Evolutionary conservation across 208 protist species (phyloP), one percentile per base, ranked within the genome.

Genomic region (Trypanosoma platydactyli): DNA sequence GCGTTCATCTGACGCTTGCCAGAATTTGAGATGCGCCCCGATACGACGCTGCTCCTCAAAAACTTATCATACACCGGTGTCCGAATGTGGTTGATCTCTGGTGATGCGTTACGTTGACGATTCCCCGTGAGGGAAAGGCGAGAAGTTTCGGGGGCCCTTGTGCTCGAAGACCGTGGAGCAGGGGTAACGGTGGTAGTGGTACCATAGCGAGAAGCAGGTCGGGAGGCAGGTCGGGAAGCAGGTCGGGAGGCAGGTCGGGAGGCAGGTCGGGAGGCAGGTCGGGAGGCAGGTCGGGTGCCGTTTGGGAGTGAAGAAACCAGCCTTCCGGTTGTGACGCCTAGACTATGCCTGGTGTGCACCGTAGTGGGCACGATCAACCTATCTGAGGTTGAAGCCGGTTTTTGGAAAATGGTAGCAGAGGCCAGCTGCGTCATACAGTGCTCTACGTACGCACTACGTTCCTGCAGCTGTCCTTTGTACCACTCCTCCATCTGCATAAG

Each of bases 391-490:
- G 35, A 6, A 25, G 44, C 18, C 4, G 53, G 20, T 11, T 5
- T 18, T 53, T 70, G 64, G 25, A 53, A n/a, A 49, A 15, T 44
- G 45, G 66, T 62, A 29, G 50, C 56, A 16, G 71, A 58, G 1
- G 70, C 68, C 49, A 92, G 38, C 20, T 68, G 54, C n/a, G 68
- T 49, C 20, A 93, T 62, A 27, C 84, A 82, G 18, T 76, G 73
- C 46, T 88, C 68, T 25, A 78, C 73, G 48, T 77, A 81, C 12
- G 52, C 44, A n/a, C 60, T 64, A 22, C 84, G 81, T 51, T 89
- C 72, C 52, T 79, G 72, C 12, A 83, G 62, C 63, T 87, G 82
- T 53, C 65, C 63, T 22, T 71, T 68, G 67, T 90, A 87, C 73
- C 70, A 86, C 52, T 59, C 64, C 35, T 81, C 71, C 63, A 87